Percentiles rank a stretch among this genome's conserved stretches.
These are phyloP conservation scores for Lycium ferocissimum DNA, from an alignment of 257 asterid species.

Conservation along the genomic window DNA sequence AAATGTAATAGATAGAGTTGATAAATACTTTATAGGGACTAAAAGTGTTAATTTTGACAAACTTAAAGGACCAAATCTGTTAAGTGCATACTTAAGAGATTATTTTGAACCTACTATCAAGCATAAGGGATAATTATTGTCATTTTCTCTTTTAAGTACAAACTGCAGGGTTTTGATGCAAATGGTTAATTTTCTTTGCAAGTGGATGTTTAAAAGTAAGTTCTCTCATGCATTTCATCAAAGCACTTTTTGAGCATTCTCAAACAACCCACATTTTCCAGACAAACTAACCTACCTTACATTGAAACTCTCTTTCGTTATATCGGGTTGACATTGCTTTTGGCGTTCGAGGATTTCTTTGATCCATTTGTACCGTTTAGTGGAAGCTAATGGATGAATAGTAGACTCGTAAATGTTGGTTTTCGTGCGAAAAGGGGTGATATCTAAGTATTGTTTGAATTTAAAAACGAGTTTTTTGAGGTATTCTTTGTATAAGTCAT, in stretches of 20 bases:
- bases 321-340: conserved; percentile 43
- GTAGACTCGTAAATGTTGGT: conserved; percentile 45
- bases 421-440: conserved; percentile 48
- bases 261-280: conserved; percentile 50
- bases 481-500: conserved; percentile 45
- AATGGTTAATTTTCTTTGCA: no score
- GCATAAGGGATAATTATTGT: no score
- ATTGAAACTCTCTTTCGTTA: conserved; percentile 49
- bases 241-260: conserved; percentile 49
- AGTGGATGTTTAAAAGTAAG: no score
- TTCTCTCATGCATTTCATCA: conserved; percentile 54
- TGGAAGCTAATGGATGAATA: conserved; percentile 51
- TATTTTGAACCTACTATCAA: no score
- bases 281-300: conserved; percentile 43
- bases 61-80: no score
- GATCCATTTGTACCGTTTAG: conserved; percentile 46
- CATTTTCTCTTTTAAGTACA: no score
- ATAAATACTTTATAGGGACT: no score
- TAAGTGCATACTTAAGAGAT: no score
- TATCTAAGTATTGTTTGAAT: conserved; percentile 45
- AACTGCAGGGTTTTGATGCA: no score
- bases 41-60: no score
- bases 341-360: conserved; percentile 56
- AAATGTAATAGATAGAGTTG: no score
- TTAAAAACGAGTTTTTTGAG: conserved; percentile 48